Evolutionary conservation across 345 rosid species (phyloP).

Genomic region (Noccaea caerulescens): DNA sequence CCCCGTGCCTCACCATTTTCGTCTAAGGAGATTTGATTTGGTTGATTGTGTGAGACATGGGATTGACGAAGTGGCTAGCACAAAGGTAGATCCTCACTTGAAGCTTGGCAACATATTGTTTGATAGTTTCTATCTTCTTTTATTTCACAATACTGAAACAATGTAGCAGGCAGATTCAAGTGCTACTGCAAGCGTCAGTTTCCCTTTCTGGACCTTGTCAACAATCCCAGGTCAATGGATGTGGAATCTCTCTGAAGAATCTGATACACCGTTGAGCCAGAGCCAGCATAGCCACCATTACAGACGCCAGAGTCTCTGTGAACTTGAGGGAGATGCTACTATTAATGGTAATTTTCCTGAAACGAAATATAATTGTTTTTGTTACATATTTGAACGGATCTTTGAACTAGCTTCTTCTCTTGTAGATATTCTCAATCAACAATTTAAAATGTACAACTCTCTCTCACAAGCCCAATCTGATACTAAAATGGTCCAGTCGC

Average conservation of each 20-base stretch:
- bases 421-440: constrained; percentile 85
- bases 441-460: constrained; percentile 60
- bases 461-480: constrained; percentile 78
- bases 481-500: constrained; percentile 93
- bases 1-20: constrained; percentile 67
- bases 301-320: constrained; percentile 79
- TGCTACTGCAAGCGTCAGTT: constrained; percentile 47
- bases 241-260: constrained; percentile 60
- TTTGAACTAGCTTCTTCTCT: constrained; percentile 34
- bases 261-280: constrained; percentile 50
- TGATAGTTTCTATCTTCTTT: constrained; percentile 2
- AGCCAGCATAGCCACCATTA: constrained; percentile 47
- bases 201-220: constrained; percentile 71
- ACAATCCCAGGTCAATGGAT: constrained; percentile 82
- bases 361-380: constrained; percentile 15
- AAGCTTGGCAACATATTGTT: constrained; percentile 16
- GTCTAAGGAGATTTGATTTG: constrained; percentile 46
- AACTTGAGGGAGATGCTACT: constrained; percentile 90
- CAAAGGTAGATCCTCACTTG: constrained; percentile 48
- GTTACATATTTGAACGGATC: constrained; percentile 17
- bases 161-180: constrained; percentile 64
- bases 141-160: constrained; percentile 19
- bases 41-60: constrained; percentile 41
- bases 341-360: constrained; percentile 62
- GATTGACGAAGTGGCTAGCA: constrained; percentile 39